phyloP scores from a whole-genome alignment of 2,329 filamentous ascomycete species.

The Aspergillus tanneri region DNA sequence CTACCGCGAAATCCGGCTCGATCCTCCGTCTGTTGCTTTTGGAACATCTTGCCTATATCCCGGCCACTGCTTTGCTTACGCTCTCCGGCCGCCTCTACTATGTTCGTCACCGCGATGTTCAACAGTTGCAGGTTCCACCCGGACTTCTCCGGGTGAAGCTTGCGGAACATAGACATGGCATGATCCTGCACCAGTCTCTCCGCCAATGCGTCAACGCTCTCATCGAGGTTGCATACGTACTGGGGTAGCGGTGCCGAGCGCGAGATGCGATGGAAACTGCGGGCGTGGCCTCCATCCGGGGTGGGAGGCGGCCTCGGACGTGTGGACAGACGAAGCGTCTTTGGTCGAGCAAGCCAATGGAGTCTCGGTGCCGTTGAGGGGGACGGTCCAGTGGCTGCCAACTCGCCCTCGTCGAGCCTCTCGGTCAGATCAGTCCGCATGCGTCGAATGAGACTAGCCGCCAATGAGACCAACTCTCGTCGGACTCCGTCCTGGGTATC shows the following conservation, averaged over 20 bases:
- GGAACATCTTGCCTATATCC: constrained; percentile 83
- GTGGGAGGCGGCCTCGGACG: constrained; percentile 59
- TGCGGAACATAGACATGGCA: constrained; percentile 70
- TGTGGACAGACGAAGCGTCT: constrained; percentile 77
- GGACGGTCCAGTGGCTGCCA: not conserved
- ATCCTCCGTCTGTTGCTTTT: constrained; percentile 66
- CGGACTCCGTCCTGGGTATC: constrained; percentile 63
- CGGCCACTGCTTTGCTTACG: constrained; percentile 59
- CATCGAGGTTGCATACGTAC: constrained; percentile 67
- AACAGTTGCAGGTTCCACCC: constrained; percentile 80
- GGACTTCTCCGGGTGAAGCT: constrained; percentile 65
- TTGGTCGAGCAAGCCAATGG: constrained; percentile 78
- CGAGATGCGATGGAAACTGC: constrained; percentile 69
- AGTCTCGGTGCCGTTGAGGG: constrained; percentile 17
- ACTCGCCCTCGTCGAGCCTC: constrained; percentile 42
- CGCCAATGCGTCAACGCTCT: constrained; percentile 59
- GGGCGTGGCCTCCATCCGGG: constrained; percentile 54
- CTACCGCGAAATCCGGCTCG: constrained; percentile 55
- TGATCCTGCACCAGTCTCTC: constrained; percentile 68
- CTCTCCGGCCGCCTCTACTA: constrained; percentile 61
- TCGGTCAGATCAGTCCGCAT: constrained; percentile 76
- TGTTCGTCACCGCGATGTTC: constrained; percentile 85
- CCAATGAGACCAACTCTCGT: constrained; percentile 67
- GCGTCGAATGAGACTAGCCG: constrained; percentile 68
- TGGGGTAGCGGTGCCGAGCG: constrained; percentile 70